Evolutionary conservation across 2,329 filamentous ascomycete species (phyloP), one percentile per base, ranked within the genome.

Genomic region (Didymosphaeria variabile): DNA sequence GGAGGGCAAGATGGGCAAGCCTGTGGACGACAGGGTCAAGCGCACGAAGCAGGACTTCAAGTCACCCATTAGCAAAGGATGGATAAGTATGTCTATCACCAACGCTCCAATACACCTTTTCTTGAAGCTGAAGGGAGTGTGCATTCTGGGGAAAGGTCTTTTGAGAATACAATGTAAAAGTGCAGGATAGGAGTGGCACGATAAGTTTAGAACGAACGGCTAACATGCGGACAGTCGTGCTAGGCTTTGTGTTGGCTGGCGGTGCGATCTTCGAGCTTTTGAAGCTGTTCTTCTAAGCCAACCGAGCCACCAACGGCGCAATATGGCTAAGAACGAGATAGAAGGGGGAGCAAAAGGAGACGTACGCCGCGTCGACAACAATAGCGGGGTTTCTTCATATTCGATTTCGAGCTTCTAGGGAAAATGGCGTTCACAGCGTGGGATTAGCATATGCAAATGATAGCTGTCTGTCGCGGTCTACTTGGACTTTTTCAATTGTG

Each of bases 1-100:
- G 77, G 88, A 91, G 76, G 82, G 84, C 62, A 91, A 89, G 76
- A 90, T 91, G 79, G 92, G 92, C 80, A 93, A 92, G 82, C 79
- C 81, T 2, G 69, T 82, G 64, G 67, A 72, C 26, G 72, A 75
- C 54, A 83, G 84, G 10, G 32, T 52, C 49, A 55, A 45, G 72
- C 87, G 88, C 81, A 83, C 84, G 71, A 79, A 45, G 42, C 53
- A 83, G 66, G 81, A 79, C 45, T 72, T 79, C 60, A 87, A 85
- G 74, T 79, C 83, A 19, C 85, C 88, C 0, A 80, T 90, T 55
- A 84, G 82, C 61, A 81, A 79, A 61, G 77, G 79, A n/a, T 88
- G 86, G 86, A 80, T 90, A 65, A 83, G 87, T 90, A 83, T 58
- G 86, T 84, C 26, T 17, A 6, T 21, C 10, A 15, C 31, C 2